Base-by-base conservation (phyloP, 257 asterid genomes). In the Plectranthus barbatus region DNA sequence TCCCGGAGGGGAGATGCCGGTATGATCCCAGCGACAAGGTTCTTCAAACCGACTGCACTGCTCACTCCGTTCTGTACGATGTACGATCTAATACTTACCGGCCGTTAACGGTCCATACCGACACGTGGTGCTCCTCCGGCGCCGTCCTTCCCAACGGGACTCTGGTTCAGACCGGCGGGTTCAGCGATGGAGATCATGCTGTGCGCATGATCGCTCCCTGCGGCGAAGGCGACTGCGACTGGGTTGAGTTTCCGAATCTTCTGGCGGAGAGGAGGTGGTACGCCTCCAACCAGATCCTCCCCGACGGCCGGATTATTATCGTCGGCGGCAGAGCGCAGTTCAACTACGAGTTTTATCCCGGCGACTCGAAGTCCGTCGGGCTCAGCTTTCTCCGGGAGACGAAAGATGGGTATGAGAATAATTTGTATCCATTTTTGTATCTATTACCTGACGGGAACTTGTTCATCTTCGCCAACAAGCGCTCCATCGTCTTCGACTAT, bases 111-210 rank as follows among this genome's bases (percentile, higher is more conserved):
- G 79, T 90, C 10, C 88, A 70, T 31, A 76, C 90, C 1, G 88
- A 90, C 74, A 76, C 85, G 0, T 90, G 97, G 97, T 90, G 95
- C 83, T 86, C 95, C 5, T 86, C 94, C 0, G 95, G 94, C 12
- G 82, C 88, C 0, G 84, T 82, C 13, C 74, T 71, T 0, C 74
- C 81, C 0, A 74, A 90, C 31, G 97, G 97, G 23, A 73, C 87
- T 0, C 75, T 90, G 0, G 69, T 90, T 18, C 95, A 86, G 9
- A 86, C 94, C 0, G 94, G 94, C 1, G 97, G 97, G 0, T 89
- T 45, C 80, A 84, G 83, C 36, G 94, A 84, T n/a, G 95, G 94
- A 4, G 93, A 83, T 46, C 83, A 60, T 0, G 70, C 50, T 0
- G 46, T 80, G 0, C 81, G 89, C 3, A 57, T 60, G 3, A 24